phyloP scores from a whole-genome alignment of 495 filamentous ascomycete genomes.

The Hyaloscypha bicolor region DNA sequence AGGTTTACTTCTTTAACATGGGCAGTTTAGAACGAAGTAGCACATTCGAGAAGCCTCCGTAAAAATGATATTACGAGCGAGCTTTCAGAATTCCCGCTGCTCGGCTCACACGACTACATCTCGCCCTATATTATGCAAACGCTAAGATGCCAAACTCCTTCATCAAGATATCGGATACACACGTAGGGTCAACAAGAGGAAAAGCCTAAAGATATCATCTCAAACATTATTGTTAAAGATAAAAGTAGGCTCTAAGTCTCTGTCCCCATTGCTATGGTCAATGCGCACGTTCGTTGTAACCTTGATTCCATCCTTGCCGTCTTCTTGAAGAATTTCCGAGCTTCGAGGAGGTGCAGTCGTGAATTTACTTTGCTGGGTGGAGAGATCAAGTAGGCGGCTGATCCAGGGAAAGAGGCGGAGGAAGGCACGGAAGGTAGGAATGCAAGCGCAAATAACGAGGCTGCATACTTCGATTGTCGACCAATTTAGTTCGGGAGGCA shows the following conservation, averaged over 20 bases:
- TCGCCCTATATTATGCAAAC: not conserved
- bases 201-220: not conserved
- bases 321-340: conserved; percentile 3
- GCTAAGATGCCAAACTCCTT: not conserved
- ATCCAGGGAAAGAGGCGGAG: conserved; percentile 30
- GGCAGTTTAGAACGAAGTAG: not conserved
- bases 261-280: not conserved
- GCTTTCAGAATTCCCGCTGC: not conserved
- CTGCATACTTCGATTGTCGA: conserved; percentile 35
- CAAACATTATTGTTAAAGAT: conserved; percentile 2
- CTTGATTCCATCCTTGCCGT: conserved; percentile 1
- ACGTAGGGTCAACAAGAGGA: not conserved
- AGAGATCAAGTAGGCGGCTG: conserved; percentile 28
- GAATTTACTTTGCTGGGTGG: conserved; percentile 1
- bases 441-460: conserved; percentile 36
- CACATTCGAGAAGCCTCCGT: not conserved
- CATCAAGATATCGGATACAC: not conserved
- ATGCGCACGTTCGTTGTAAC: conserved; percentile 5
- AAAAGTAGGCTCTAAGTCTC: not conserved
- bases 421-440: conserved; percentile 34
- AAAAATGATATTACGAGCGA: not conserved
- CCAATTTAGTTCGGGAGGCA: conserved; percentile 32
- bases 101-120: not conserved
- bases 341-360: not conserved
- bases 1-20: not conserved